Evolutionary conservation across 495 filamentous ascomycete genomes (phyloP).

Genomic region (Xanthoparmelia taractica): DNA sequence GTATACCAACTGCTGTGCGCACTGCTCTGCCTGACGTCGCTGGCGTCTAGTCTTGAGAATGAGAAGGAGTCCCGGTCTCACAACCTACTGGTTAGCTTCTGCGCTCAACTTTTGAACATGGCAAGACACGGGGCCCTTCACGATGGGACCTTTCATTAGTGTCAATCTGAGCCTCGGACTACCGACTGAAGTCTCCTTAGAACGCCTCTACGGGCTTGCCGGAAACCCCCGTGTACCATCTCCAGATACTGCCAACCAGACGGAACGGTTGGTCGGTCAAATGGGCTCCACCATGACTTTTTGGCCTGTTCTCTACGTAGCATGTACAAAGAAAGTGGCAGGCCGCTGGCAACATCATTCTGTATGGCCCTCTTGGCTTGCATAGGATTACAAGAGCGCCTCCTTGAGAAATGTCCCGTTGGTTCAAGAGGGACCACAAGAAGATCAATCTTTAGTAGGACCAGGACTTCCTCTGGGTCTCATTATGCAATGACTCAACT

Average conservation of each 20-base stretch:
- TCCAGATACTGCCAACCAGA: neutral
- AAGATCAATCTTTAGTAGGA: neutral
- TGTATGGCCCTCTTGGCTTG: neutral
- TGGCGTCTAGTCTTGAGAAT: neutral
- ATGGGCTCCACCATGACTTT: neutral
- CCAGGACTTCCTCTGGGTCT: neutral
- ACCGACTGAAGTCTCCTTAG: neutral
- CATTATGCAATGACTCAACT: neutral
- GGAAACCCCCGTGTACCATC: neutral
- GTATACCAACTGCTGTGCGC: neutral
- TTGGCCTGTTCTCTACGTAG: neutral
- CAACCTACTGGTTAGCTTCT: neutral
- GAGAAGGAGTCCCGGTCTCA: neutral
- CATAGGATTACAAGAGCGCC: neutral
- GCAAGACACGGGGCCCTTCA: neutral
- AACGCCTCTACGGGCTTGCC: neutral
- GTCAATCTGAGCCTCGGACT: neutral
- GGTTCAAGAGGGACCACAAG: neutral
- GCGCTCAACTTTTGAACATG: neutral
- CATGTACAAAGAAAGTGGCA: neutral
- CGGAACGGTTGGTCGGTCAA: neutral
- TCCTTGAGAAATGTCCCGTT: neutral
- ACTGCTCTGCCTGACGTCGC: neutral
- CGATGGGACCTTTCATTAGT: neutral
- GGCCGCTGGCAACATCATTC: neutral